Base-by-base conservation (phyloP, 192 early-diverging fungal genomes). In the Coemansia sp. region DNA sequence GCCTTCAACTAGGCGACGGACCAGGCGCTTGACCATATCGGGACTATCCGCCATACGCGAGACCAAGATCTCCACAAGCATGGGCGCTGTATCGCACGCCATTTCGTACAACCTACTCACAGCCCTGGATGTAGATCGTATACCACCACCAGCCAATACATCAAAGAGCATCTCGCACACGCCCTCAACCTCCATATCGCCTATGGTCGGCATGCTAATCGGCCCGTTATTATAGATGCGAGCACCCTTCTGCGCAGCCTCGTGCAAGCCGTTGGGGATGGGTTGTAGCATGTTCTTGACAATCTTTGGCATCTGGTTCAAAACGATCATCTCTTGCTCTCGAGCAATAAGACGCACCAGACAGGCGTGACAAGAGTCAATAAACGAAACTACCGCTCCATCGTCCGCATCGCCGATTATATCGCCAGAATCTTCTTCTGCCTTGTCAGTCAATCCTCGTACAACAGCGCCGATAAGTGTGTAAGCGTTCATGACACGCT, bases 231-330 rank as follows among this genome's bases (percentile, higher is more conserved):
- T 78, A 62, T 71, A 75, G 34, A 61, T 44, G 3, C 81, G 76
- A 5, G 44, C 81, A 5, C 76, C 72, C 24, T 70, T 70, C 68
- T 73, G 81, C 36, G 68, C 65, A 10, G 66, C 70, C 36, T 83
- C 81, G 16, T 66, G 81, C 24, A 83, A 27, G 13, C 81, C 76
- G 31, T 78, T 78, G 43, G 66, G 70, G 18, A 83, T 71, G 3
- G 81, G 81, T 71, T 83, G 81, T 16, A 76, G 76, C 76, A 83
- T 78, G 55, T 73, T 67, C 47, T 73, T 78, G 15, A 83, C 76
- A 3, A 61, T 53, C 65, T 66, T 72, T 29, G 81, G 76, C 64
- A 83, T 50, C 44, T 83, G 81, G 16, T 62, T 52, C 64, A 83
- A 55, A n/a, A 75, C 39, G 5, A 71, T 39, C 44, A 78, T 57